Base-by-base conservation (phyloP, 164 flowering plant genomes). In the Vitis cinerea region DNA sequence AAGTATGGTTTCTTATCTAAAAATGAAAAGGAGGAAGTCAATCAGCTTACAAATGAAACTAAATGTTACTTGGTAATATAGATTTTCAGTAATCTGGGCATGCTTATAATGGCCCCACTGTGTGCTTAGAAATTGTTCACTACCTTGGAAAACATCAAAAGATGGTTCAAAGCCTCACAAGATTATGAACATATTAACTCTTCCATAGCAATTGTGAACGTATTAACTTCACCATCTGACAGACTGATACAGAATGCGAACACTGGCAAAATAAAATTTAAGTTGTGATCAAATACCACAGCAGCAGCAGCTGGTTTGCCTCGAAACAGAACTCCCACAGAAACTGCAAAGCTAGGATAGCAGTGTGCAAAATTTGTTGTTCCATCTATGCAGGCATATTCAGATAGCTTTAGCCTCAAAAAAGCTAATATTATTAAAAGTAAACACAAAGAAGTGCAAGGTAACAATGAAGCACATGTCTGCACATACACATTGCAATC, bases 321-420 rank as follows among this genome's bases (percentile, higher is more conserved):
- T 71, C 78, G 87, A 74, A 79, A 94, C 13, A 92, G 85, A 82
- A 94, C 97, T 53, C 90, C 99, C 62, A 94, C 92, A 30, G 99
- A 94, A 68, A 94, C 97, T 4, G 97, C 97, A 87, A 94, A 94
- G 86, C 97, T 87, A 30, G 99, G 99, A 80, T 94, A 94, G 70
- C 95, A 77, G 66, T 94, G 97, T 1, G 99, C 97, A 79, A 94
- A 94, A 73, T 94, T 94, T 77, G 99, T 94, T 49, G 99, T 94
- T 76, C 99, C 99, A 84, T 94, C 97, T 94, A 68, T 54, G 64
- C 53, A 74, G 31, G 64, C 50, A 77, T 75, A 9, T n/a, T 62
- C 63, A 73, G 29, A 78, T 51, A 68, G 52, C 30, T 19, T 37
- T 7, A n/a, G 27, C 19, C n/a, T 50, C 10, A 37, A 55, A 48